Base-by-base conservation (phyloP, 148 eudicot species). In the Fagopyrum esculentum region DNA sequence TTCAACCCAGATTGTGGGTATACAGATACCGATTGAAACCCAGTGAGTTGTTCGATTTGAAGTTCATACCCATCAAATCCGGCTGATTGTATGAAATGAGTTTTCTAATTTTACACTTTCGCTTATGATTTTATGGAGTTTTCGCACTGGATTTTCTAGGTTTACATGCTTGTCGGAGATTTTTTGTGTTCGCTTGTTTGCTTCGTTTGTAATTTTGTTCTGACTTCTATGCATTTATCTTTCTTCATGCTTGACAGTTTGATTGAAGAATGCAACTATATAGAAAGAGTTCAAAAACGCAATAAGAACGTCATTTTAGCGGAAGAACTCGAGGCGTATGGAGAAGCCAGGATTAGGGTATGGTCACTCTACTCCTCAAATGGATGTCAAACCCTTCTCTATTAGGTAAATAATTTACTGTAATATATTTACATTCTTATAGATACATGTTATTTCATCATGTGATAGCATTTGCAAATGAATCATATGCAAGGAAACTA, bases 351-450 rank as follows among this genome's bases (percentile, higher is more conserved):
- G 29, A 19, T 47, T 71, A 46, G 30, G 55, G 51, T 45, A 45
- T 71, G 54, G 52, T 45, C 4, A 47, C 29, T 44, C 3, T 70
- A 30, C 43, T 9, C 16, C 51, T 26, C 35, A 46, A 47, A 5
- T 49, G 55, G 19, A 47, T 46, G 74, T 77, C 77, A 45, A 78
- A 9, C 64, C 70, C 26, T 79, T 79, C 77, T 79, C 81, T 6
- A 74, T 79, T 22, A 79, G 81, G 81, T 79, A 56, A 55, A 43
- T 43, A 22, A 1, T 47, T 45, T 35, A 13, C 45, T 35, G 43
- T 40, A 29, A 9, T 7, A 1, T 19, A 9, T 51, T n/a, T n/a
- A 8, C 19, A 46, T 9, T 19, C 74, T 4, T 30, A 30, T 35
- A 30, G 44, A 35, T 64, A 12, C 45, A 4, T 40, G 44, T 35